A percentile compares a stretch with the other conserved stretches of the same genome.
Conservation (phyloP, 495 filamentous ascomycete species). For the Letharia lupina region DNA sequence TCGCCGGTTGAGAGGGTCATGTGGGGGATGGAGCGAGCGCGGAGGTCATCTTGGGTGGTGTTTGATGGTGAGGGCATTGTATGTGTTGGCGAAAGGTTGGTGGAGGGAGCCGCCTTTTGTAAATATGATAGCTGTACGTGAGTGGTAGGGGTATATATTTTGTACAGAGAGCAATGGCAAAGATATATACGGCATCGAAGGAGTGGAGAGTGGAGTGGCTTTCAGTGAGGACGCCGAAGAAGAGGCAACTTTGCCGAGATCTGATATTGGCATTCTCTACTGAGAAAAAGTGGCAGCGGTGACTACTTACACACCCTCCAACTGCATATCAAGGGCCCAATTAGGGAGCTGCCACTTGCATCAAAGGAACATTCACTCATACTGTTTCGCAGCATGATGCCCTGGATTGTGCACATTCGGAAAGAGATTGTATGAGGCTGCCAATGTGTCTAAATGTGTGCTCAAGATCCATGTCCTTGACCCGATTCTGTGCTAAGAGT, state of each 20-base stretch:
- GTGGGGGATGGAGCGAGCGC: constrained; percentile 48
- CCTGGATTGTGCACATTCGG: background rate
- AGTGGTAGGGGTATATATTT: background rate
- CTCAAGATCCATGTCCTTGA: background rate
- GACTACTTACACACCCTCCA: too few species aligned
- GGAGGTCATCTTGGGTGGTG: constrained; percentile 30
- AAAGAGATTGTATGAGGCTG: background rate
- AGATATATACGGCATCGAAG: background rate
- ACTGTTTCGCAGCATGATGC: background rate
- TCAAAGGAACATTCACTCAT: background rate
- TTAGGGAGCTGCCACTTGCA: too few species aligned
- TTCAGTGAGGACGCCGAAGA: background rate
- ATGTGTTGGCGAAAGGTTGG: background rate
- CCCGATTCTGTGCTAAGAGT: too few species aligned
- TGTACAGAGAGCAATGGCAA: background rate
- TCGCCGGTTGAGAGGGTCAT: constrained; percentile 50
- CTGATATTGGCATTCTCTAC: background rate
- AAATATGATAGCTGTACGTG: background rate
- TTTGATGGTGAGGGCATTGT: background rate
- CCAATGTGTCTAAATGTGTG: background rate
- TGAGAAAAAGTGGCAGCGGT: too few species aligned
- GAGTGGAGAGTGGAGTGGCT: background rate
- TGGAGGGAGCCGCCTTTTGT: background rate
- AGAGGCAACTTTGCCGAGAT: background rate
- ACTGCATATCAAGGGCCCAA: too few species aligned